phyloP scores from a whole-genome alignment of 1,139 yeast genomes.

The Candida sp. region DNA sequence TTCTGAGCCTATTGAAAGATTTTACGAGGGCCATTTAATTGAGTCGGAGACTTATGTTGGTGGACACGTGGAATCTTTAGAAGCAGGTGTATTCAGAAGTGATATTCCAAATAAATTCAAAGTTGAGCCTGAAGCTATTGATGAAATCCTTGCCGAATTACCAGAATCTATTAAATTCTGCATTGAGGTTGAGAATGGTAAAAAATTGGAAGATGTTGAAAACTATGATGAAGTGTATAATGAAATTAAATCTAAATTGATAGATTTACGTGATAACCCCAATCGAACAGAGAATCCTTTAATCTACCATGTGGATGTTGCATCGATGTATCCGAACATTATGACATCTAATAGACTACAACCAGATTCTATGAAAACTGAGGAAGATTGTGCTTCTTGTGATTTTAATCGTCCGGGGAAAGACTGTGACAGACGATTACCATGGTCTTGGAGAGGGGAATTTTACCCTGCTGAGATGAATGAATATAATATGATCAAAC shows the following conservation, averaged over 20 bases:
- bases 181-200: conserved; percentile 77
- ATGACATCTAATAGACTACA: conserved; percentile 97
- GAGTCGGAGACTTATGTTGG: conserved; percentile 99
- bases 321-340: conserved; percentile 98
- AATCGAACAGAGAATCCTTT: conserved; percentile 73
- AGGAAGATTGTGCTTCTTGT: conserved; percentile 96
- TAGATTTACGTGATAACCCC: conserved; percentile 60
- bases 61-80: conserved; percentile 96
- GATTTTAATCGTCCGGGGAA: conserved; percentile 97
- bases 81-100: conserved; percentile 96
- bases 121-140: conserved; percentile 79
- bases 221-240: conserved; percentile 75
- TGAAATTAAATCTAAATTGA: conserved; percentile 51
- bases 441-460: conserved; percentile 99
- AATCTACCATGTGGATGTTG: conserved; percentile 97
- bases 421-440: conserved; percentile 82
- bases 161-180: conserved; percentile 79
- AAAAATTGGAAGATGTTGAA: conserved; percentile 67
- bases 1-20: conserved; percentile 86
- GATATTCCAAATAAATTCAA: conserved; percentile 77
- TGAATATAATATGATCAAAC: conserved; percentile 86
- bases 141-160: conserved; percentile 71
- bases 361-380: conserved; percentile 96
- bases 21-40: conserved; percentile 88
- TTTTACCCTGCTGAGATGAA: conserved; percentile 87